phyloP scores from a whole-genome alignment of 108 stramenopile genomes.

The Fragilaria radians region DNA sequence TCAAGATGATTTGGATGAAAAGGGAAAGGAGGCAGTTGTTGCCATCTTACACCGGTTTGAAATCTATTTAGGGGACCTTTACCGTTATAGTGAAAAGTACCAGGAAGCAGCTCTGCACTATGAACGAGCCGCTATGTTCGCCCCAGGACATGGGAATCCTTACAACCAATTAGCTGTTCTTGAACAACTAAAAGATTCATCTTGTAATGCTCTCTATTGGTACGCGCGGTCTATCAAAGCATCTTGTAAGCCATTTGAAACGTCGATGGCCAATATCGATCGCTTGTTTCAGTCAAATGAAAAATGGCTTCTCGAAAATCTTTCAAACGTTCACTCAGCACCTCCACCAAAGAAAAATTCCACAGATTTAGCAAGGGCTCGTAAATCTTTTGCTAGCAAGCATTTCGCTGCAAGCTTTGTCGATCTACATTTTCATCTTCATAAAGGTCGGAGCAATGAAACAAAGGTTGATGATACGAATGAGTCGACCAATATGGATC shows the following conservation, averaged over 20 bases:
- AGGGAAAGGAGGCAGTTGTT: conserved; percentile 28
- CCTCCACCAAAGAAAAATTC: conserved; percentile 4
- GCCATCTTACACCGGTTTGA: conserved; percentile 39
- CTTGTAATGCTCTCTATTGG: conserved; percentile 54
- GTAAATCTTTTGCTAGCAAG: conserved; percentile 38
- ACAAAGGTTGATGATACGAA: neutral
- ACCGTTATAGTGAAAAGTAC: conserved; percentile 47
- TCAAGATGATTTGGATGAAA: neutral
- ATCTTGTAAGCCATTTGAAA: conserved; percentile 49
- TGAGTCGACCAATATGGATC: conserved; percentile 16
- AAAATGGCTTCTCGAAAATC: conserved; percentile 39
- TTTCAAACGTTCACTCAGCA: neutral
- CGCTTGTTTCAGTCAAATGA: conserved; percentile 57
- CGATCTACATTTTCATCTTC: conserved; percentile 45
- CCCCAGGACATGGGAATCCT: conserved; percentile 70
- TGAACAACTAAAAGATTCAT: conserved; percentile 38
- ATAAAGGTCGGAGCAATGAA: conserved; percentile 1
- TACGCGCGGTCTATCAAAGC: conserved; percentile 65
- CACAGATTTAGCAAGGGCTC: conserved; percentile 24
- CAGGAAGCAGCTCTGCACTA: conserved; percentile 54
- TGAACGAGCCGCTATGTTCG: conserved; percentile 38
- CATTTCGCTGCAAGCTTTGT: conserved; percentile 51
- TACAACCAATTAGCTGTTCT: conserved; percentile 84
- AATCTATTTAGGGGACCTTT: conserved; percentile 66
- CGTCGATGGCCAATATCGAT: conserved; percentile 45